Conservation (phyloP, 192 early-diverging fungal species). For the Phycomyces nitens region DNA sequence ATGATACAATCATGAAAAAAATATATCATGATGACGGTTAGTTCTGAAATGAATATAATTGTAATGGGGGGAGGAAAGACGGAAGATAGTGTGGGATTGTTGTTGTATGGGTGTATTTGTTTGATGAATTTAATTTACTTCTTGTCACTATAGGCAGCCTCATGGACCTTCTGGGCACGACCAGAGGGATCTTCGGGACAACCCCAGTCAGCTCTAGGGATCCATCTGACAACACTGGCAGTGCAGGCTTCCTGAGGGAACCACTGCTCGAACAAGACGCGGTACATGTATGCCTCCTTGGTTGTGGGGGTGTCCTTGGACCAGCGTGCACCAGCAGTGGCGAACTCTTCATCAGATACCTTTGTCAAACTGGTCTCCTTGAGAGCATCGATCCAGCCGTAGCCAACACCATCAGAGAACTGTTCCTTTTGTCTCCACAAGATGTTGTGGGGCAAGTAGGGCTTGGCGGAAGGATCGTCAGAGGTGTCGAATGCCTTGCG, state of each 20-base stretch:
- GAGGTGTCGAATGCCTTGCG: slow-evolving; percentile 95
- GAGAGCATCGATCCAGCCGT: slow-evolving; percentile 96
- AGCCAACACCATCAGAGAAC: slow-evolving; percentile 98
- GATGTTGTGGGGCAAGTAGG: slow-evolving; percentile 85
- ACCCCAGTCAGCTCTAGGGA: slow-evolving; percentile 96
- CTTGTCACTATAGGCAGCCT: slow-evolving; percentile 52
- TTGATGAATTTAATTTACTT: neutral
- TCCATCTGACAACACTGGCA: slow-evolving; percentile 91
- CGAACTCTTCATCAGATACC: slow-evolving; percentile 79
- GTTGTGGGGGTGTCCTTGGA: slow-evolving; percentile 88
- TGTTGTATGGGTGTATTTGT: no score
- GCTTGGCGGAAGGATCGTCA: slow-evolving; percentile 57
- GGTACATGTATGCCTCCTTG: slow-evolving; percentile 96
- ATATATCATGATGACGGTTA: no score
- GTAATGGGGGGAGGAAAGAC: no score
- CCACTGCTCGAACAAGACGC: slow-evolving; percentile 88
- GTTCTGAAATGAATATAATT: no score
- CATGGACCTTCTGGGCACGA: slow-evolving; percentile 92
- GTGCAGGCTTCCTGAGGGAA: slow-evolving; percentile 91
- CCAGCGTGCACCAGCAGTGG: slow-evolving; percentile 63
- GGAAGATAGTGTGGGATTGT: no score
- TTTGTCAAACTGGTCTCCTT: slow-evolving; percentile 66
- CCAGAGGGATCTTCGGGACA: slow-evolving; percentile 97
- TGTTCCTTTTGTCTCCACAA: slow-evolving; percentile 99
- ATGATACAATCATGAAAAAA: no score